A percentile compares a stretch with the other conserved stretches of the same genome.
phyloP scores from a whole-genome alignment of 495 filamentous ascomycete species.

The Xylaria scruposa region DNA sequence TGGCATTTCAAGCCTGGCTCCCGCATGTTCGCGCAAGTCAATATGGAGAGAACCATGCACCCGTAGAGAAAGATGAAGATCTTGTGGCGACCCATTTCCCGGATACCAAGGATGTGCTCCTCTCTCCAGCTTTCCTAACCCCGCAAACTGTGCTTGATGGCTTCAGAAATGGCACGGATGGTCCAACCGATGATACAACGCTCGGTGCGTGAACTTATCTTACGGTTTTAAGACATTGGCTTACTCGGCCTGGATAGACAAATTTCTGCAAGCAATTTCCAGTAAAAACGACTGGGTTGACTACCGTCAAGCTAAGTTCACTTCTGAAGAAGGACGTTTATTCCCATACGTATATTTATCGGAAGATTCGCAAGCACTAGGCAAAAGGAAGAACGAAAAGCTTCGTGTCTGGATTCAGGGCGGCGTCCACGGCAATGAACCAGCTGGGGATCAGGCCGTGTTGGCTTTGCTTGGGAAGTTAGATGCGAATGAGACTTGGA shows the following conservation, averaged over 20 bases:
- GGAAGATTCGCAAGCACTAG: background rate
- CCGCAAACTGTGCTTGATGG: constrained; percentile 29
- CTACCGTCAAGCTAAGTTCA: constrained; percentile 36
- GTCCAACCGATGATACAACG: constrained; percentile 35
- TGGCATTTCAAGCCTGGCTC: background rate
- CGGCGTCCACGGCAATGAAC: constrained; percentile 42
- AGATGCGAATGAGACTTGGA: constrained; percentile 32
- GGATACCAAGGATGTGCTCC: constrained; percentile 34
- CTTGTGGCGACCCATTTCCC: constrained; percentile 38
- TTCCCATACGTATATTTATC: constrained; percentile 38
- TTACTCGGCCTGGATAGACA: constrained; percentile 24
- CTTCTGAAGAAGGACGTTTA: constrained; percentile 38
- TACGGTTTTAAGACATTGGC: background rate
- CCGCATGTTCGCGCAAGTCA: constrained; percentile 26
- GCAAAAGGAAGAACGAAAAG: constrained; percentile 21
- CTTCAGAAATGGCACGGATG: constrained; percentile 37
- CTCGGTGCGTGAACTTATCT: constrained; percentile 30
- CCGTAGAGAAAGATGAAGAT: constrained; percentile 35
- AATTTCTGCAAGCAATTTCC: constrained; percentile 33
- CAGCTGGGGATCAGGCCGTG: constrained; percentile 38
- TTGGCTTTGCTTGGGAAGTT: constrained; percentile 40
- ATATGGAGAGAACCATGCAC: constrained; percentile 37
- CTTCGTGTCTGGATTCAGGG: constrained; percentile 42
- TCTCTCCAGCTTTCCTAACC: constrained; percentile 36
- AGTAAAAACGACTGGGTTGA: constrained; percentile 33